Conservation (phyloP, 768 basidiomycete species). For the Hericium erinaceus region DNA sequence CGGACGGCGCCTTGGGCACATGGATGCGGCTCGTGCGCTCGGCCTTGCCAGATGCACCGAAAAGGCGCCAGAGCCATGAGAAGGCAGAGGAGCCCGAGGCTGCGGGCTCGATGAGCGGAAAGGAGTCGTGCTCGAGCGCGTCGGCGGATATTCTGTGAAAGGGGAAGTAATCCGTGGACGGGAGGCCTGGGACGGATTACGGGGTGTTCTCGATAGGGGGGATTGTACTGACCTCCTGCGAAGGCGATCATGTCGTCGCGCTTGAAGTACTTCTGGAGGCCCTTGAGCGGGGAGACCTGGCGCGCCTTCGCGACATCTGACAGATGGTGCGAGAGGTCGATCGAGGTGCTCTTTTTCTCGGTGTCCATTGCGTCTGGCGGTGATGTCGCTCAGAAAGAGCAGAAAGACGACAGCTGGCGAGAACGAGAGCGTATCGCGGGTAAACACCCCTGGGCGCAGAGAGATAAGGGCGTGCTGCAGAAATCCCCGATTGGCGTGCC, state of each 20-base stretch:
- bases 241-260: slow-evolving; percentile 47
- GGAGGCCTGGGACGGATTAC: slow-evolving; percentile 36
- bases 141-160: slow-evolving; percentile 53
- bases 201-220: neutral
- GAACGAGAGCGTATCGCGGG: too few species aligned
- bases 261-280: slow-evolving; percentile 48
- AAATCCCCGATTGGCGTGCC: too few species aligned
- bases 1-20: slow-evolving; percentile 51
- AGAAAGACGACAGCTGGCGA: too few species aligned
- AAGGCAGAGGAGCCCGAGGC: slow-evolving; percentile 25
- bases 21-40: slow-evolving; percentile 38
- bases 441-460: too few species aligned
- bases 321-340: slow-evolving; percentile 68
- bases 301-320: slow-evolving; percentile 45
- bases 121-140: slow-evolving; percentile 39
- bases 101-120: slow-evolving; percentile 27
- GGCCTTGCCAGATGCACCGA: slow-evolving; percentile 46
- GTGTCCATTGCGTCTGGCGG: slow-evolving; percentile 11
- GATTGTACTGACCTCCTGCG: slow-evolving; percentile 47
- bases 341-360: slow-evolving; percentile 34
- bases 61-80: slow-evolving; percentile 53
- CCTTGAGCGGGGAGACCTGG: slow-evolving; percentile 51
- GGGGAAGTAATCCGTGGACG: slow-evolving; percentile 61
- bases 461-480: too few species aligned
- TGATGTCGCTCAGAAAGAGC: too few species aligned